These are phyloP conservation scores for Annulohypoxylon nitens DNA, from an alignment of 495 filamentous ascomycete genomes.

Conservation along the genomic window DNA sequence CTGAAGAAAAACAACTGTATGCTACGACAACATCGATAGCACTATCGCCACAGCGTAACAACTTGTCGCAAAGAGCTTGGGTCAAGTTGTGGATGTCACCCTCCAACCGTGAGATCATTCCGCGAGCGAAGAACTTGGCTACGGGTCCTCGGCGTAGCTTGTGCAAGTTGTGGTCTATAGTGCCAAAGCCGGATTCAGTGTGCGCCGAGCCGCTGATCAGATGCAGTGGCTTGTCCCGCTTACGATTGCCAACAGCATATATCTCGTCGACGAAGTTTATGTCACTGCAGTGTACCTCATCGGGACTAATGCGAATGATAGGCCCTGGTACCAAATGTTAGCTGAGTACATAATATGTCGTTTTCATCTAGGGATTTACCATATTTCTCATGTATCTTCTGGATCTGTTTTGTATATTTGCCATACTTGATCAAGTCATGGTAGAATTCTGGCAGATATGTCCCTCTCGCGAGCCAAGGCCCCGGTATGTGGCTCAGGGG, in stretches of 20 bases:
- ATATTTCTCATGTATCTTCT: constrained; percentile 63
- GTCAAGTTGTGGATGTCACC: constrained; percentile 48
- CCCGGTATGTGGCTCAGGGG: constrained; percentile 59
- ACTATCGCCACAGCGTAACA: constrained; percentile 14
- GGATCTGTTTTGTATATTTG: constrained; percentile 61
- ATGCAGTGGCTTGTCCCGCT: constrained; percentile 51
- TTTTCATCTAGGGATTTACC: constrained; percentile 27
- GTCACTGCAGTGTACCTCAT: constrained; percentile 53
- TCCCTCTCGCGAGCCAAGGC: constrained; percentile 61
- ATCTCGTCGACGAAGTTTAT: constrained; percentile 51
- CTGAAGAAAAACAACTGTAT: constrained; percentile 51
- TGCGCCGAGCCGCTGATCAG: constrained; percentile 34
- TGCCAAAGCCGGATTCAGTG: constrained; percentile 54
- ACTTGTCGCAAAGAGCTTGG: constrained; percentile 36
- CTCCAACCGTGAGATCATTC: constrained; percentile 53
- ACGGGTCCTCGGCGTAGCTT: constrained; percentile 55
- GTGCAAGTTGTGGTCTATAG: constrained; percentile 62
- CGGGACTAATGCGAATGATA: constrained; percentile 56
- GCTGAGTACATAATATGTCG: neutral
- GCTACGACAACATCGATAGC: constrained; percentile 45
- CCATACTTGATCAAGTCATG: constrained; percentile 62
- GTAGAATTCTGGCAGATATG: constrained; percentile 65
- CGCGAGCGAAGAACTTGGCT: constrained; percentile 60
- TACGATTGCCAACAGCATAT: constrained; percentile 48
- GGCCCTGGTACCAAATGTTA: constrained; percentile 46